Percentiles rank a stretch among this genome's conserved stretches.
Evolutionary conservation across 306 rosid species (phyloP).

Genomic region (Inga leiocalycina): DNA sequence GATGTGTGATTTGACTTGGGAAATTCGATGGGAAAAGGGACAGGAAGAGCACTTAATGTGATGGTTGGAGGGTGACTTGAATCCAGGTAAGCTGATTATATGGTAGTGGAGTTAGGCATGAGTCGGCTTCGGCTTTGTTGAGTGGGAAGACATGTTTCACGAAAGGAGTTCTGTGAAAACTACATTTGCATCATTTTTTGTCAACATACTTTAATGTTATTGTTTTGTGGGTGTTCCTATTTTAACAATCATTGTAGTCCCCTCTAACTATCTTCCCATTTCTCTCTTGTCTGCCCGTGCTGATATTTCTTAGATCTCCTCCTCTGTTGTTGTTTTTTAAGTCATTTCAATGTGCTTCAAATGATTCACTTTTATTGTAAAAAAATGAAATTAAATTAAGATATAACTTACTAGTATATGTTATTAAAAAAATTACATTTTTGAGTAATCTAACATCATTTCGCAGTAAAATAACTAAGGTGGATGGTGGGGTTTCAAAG

Average conservation of each 20-base stretch:
- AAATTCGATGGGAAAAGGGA: not conserved
- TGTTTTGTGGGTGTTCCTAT: not conserved
- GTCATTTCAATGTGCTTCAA: not conserved
- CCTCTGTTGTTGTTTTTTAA: not conserved
- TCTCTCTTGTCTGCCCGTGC: not conserved
- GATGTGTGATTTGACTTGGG: not conserved
- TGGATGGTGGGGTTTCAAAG: not conserved
- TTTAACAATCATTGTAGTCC: not conserved
- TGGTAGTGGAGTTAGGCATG: slow-evolving; percentile 7
- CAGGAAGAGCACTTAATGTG: not conserved
- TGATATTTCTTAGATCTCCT: not conserved
- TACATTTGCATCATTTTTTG: not conserved
- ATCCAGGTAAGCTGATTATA: slow-evolving; percentile 3
- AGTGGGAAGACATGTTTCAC: not conserved
- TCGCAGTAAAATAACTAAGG: not conserved
- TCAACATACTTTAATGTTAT: not conserved
- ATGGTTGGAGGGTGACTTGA: slow-evolving; percentile 1
- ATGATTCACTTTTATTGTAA: not conserved
- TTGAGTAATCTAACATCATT: not conserved
- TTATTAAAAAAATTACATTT: too few species aligned
- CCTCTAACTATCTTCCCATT: not conserved
- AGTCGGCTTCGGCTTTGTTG: not conserved
- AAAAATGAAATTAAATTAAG: not conserved
- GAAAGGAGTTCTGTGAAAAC: not conserved
- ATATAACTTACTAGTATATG: not conserved